Base-by-base conservation (phyloP, 2,329 filamentous ascomycete species). In the Juglanconis sp. region DNA sequence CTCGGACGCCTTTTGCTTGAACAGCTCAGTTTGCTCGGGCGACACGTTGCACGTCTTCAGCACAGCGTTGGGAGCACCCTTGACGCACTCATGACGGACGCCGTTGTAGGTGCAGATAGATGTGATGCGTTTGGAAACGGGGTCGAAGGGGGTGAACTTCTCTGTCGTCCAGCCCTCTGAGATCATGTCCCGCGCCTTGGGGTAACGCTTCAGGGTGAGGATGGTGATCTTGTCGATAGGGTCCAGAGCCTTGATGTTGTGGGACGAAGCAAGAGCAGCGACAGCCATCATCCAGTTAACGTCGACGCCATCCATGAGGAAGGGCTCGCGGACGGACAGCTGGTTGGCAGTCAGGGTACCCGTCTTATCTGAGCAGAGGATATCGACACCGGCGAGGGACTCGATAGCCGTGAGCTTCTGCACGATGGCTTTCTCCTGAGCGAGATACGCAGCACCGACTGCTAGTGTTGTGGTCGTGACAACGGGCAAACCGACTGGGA, bases 261-360 rank as follows among this genome's bases (percentile, higher is more conserved):
- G 88, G 65, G 88, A 91, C 57, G 88, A 91, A 60, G 88, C 88
- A 59, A 91, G 83, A 63, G 88, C 88, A 63, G 88, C 88, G 64
- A 89, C 88, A 66, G 88, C 88, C 88, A 91, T 91, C 88, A 91
- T 91, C 87, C 88, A 91, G 80, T 91, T 89, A 73, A 91, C 85
- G 75, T 91, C 88, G 71, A 90, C 85, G 68, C 88, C 89, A 74
- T 91, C 88, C 64, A 87, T 85, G 63, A 91, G 87, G 76, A 87
- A 91, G 31, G 89, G 88, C 72, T 91, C 89, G 73, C 88, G 87
- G 70, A 91, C 89, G 69, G 84, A 88, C 57, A 92, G 82, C 79
- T 91, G 88, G 74, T 89, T 89, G 68, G 87, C 86, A 63, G 87
- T 89, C 68, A 91, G 81, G 44, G 88, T 92, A 80, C 89, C 89